Evolutionary conservation across 2,329 filamentous ascomycete species (phyloP), one percentile per base, ranked within the genome.

Genomic region (Pezicula carpinea): DNA sequence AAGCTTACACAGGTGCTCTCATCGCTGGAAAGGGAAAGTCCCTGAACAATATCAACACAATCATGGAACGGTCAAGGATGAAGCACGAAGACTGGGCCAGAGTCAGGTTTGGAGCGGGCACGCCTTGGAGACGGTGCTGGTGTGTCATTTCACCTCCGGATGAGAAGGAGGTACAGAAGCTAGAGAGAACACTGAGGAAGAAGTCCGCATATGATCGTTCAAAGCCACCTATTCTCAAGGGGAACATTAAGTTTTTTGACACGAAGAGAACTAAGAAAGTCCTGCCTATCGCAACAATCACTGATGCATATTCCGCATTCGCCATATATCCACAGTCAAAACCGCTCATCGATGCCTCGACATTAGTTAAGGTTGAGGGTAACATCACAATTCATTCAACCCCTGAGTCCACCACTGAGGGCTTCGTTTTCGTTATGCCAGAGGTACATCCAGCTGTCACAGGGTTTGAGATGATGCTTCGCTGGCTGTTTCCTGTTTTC

Each of bases 391-490:
- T 96, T 33, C 90, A 96, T 67, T 85, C 85, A 0, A 79, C 83
- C 11, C 83, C 87, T 7, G 82, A 89, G 19, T 84, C 85, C 0
- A 82, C 82, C 2, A 87, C 86, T 0, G 93, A 99, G 64, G 93
- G 93, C 0, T 96, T 96, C 59, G 89, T 99, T 4, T 99, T 99
- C 62, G 84, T 97, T 56, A 96, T 99, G 91, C 93, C 93, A 4
- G 93, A 99, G 66, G 80, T 86, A 1, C 89, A 89, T 60, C 85
- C 92, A n/a, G 91, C 89, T 15, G 87, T 99, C 11, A 87, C 82
- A 46, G 93, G 93, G 0, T 96, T 97, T 57, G 93, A 97, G 66
- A 96, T 95, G 76, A 85, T 99, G 76, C 74, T 99, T 29, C 82
- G 89, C 39, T 96, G 88, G 70, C 74, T 99, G 11, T 95, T 99